Base-by-base conservation (phyloP, 345 rosid genomes). In the Acer campestre region DNA sequence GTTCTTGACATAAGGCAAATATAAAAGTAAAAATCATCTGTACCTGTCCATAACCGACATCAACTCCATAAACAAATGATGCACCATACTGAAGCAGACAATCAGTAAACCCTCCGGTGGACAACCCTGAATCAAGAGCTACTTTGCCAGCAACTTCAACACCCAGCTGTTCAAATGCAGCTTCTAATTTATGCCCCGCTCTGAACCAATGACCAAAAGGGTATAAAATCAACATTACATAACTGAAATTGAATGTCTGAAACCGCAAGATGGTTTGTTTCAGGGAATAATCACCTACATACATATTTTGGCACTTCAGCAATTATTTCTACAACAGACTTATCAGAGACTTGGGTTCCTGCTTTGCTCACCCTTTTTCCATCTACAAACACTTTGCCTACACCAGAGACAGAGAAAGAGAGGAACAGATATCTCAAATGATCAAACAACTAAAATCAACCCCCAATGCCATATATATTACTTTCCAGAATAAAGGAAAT, bases 1-100 rank as follows among this genome's bases (percentile, higher is more conserved):
- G 53, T 7, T 63, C 65, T 29, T 25, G 61, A 58, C 40, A 53
- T 27, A 25, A 23, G 18, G 20, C n/a, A 61, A 22, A 67, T 44
- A 29, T 23, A 67, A 18, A 29, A 31, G 14, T 12, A 18, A 40
- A 69, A 40, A 73, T 6, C 49, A n/a, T 70, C 31, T 2, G 67
- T 83, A 94, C 99, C 93, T 96, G 97, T 67, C 98, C 98, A 23
- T 94, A 92, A 77, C 99, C 98, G 17, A 96, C 99, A 85, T 96
- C 99, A 74, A 96, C 95, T 65, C 99, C 98, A 85, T 96, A 92
- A 63, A 94, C 99, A 83, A 83, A 88, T 49, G 95, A 89, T 59
- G 99, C 99, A 48, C 97, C 95, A 82, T 89, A 74, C 82, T 93
- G 98, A 80, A 96, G 99, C 88, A 96, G 86, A 82, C 98, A 94